Percentiles rank a stretch among this genome's conserved stretches.
Evolutionary conservation across 2,329 filamentous ascomycete species (phyloP).

Genomic region (Capronia epimyces): DNA sequence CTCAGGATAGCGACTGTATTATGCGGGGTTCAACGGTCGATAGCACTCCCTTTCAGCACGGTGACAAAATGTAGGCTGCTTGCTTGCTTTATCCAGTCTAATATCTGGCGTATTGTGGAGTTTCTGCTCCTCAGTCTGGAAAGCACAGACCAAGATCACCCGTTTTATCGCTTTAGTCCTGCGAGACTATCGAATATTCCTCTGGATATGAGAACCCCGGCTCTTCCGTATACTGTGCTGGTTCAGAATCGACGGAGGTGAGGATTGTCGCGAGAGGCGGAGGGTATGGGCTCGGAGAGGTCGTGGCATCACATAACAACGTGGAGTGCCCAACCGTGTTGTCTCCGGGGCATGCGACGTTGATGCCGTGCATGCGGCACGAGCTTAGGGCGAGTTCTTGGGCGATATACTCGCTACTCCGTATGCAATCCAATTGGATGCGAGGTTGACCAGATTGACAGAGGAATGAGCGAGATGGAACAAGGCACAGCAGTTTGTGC

Average conservation of each 20-base stretch:
- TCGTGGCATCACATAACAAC: conserved; percentile 8
- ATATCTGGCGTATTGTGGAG: neutral
- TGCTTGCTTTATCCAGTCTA: neutral
- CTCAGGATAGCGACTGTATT: conserved; percentile 2
- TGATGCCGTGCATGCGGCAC: conserved; percentile 11
- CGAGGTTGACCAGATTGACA: conserved; percentile 17
- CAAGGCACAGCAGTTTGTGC: conserved; percentile 7
- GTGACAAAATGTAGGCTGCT: neutral
- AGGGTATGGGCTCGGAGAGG: conserved; percentile 5
- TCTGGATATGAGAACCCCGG: neutral
- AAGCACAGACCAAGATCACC: neutral
- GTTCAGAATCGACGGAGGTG: neutral
- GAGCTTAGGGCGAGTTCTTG: conserved; percentile 13
- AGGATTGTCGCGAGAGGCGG: conserved; percentile 8
- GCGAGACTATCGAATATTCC: neutral
- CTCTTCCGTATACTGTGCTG: neutral
- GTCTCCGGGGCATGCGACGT: conserved; percentile 16
- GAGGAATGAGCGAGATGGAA: conserved; percentile 12
- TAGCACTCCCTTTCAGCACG: neutral
- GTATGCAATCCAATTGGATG: conserved; percentile 14
- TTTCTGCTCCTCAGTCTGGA: neutral
- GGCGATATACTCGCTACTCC: neutral
- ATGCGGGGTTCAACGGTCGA: conserved; percentile 7
- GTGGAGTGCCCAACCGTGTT: conserved; percentile 10
- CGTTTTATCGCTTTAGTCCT: neutral